Conservation (phyloP, 768 basidiomycete species). For the Russula foetens region DNA sequence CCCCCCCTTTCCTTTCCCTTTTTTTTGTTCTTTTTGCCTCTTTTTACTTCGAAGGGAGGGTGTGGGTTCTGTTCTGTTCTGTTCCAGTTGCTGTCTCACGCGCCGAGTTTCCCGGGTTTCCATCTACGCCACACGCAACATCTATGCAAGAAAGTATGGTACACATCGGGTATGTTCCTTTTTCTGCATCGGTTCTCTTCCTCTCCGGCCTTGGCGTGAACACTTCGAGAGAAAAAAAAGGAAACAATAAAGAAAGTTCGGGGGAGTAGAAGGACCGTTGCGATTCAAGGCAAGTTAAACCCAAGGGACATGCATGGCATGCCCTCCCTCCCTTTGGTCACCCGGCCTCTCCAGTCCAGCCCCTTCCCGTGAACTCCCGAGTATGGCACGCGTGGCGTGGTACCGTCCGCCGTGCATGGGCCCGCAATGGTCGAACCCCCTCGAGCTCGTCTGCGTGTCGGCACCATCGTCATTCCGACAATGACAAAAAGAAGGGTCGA, state of each 20-base stretch:
- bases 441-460: neutral
- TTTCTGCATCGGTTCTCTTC: neutral
- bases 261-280: neutral
- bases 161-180: neutral
- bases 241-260: neutral
- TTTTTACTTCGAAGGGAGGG: neutral
- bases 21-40: no score
- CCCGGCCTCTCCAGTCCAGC: no score
- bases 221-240: no score
- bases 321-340: no score
- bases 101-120: neutral
- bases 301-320: neutral
- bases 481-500: neutral
- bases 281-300: neutral
- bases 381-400: no score
- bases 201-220: neutral
- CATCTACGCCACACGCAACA: neutral
- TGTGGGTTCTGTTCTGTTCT: neutral
- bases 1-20: neutral
- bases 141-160: neutral
- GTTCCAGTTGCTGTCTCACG: neutral
- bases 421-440: neutral
- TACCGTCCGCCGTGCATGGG: no score
- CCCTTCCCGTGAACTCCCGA: neutral
- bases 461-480: neutral